Base-by-base conservation (phyloP, 495 filamentous ascomycete species). In the Penicillium parvum region DNA sequence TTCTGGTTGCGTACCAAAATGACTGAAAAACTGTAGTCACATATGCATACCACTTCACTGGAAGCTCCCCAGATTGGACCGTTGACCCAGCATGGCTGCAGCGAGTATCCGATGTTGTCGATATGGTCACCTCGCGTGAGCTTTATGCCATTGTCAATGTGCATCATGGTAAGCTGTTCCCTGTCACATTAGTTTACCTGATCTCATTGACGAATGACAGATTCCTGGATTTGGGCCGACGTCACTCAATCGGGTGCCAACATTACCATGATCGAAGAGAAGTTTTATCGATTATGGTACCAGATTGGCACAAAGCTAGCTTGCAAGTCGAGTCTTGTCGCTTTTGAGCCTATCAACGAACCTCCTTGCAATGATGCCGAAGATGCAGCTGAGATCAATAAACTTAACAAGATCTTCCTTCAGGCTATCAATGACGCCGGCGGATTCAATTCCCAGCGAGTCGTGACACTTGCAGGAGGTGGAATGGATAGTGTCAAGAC, bases 321-420 rank as follows among this genome's bases (percentile, higher is more conserved):
- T 10, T 75, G 71, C 64, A 79, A 80, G 50, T 71, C 72, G 0
- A 69, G 64, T 21, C 53, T 64, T 5, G 68, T 82, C n/a, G 74
- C 76, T 1, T 77, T 83, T 33, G 80, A 84, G 46, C 57, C 78
- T 3, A 73, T 84, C 49, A 83, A 82, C 47, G 79, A 84, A 43
- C 74, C 76, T 0, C 67, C 77, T 0, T 77, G 71, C 33, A 68
- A 66, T 8, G 77, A 65, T 1, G 63, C 64, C 5, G 67, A 60
- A n/a, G 68, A 82, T 47, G 75, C 61, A 0, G 65, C 65, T 1
- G 55, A 75, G 21, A 57, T 76, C 21, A 82, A 81, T 56, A 73
- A 72, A 27, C 49, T 80, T 6, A 81, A 83, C 45, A 63, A 64
- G n/a, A 60, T 79, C 5, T 83, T 83, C 46, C 58, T 82, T 4